Percentiles rank a stretch among this genome's conserved stretches.
Evolutionary conservation across 306 rosid species (phyloP).

Genomic region (Medicago lupulina): DNA sequence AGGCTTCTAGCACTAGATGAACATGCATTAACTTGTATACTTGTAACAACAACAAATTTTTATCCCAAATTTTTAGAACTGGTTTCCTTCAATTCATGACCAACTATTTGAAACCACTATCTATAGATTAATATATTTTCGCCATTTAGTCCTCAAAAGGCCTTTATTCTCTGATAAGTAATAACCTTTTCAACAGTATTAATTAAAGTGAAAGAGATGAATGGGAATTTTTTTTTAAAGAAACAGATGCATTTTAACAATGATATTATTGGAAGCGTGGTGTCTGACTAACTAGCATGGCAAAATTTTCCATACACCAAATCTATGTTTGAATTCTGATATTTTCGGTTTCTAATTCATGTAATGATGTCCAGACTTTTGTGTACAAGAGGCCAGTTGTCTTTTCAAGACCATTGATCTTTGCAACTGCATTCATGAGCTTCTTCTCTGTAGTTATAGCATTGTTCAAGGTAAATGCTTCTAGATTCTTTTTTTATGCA

Average conservation of each 20-base stretch:
- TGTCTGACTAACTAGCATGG: background rate
- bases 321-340: slow-evolving; percentile 36
- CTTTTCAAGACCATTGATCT: slow-evolving; percentile 79
- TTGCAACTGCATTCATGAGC: slow-evolving; percentile 96
- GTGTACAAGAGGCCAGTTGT: slow-evolving; percentile 82
- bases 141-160: slow-evolving; percentile 9
- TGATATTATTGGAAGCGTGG: slow-evolving; percentile 20
- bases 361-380: slow-evolving; percentile 62
- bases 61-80: slow-evolving; percentile 24
- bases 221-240: background rate
- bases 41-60: slow-evolving; percentile 7
- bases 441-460: slow-evolving; percentile 98
- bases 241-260: slow-evolving; percentile 16
- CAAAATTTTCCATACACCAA: slow-evolving; percentile 20
- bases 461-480: slow-evolving; percentile 78
- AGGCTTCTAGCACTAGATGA: slow-evolving; percentile 17
- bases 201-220: background rate
- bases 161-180: slow-evolving; percentile 20
- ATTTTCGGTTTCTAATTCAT: slow-evolving; percentile 43
- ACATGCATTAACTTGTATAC: slow-evolving; percentile 27
- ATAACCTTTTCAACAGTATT: slow-evolving; percentile 17
- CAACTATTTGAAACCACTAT: slow-evolving; percentile 13
- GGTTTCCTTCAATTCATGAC: background rate
- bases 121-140: slow-evolving; percentile 5
- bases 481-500: slow-evolving; percentile 13